A percentile compares a stretch with the other conserved stretches of the same genome.
These are phyloP conservation scores for Chalciporus pseudorubinellus DNA, from an alignment of 768 basidiomycete genomes.

Conservation along the genomic window DNA sequence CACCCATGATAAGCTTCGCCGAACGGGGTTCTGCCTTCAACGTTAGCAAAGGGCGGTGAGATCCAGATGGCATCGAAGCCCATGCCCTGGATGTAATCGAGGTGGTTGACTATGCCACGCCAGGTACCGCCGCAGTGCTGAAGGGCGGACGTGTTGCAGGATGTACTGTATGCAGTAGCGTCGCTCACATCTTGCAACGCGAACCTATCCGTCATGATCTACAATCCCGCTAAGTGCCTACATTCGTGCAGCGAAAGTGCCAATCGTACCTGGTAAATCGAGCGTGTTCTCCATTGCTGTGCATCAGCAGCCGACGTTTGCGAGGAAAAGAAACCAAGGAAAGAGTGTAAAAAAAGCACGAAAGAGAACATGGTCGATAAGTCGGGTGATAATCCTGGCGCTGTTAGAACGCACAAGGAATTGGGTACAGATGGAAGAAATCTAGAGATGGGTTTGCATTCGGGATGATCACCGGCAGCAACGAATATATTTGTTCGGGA, in stretches of 20 bases:
- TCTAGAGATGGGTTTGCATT: constrained; percentile 7
- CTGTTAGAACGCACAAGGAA: constrained; percentile 1
- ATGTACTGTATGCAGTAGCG: constrained; percentile 27
- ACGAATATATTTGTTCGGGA: constrained; percentile 5
- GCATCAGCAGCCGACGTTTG: constrained; percentile 37
- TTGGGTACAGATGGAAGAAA: background rate
- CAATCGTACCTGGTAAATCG: constrained; percentile 50
- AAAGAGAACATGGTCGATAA: constrained; percentile 8
- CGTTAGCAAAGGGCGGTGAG: constrained; percentile 50
- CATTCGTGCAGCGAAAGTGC: background rate
- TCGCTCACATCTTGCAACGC: constrained; percentile 43
- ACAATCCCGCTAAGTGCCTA: background rate
- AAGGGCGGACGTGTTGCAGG: constrained; percentile 46
- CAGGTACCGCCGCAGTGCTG: constrained; percentile 60
- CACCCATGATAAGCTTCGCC: constrained; percentile 60
- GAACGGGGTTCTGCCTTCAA: constrained; percentile 46
- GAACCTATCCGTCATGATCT: constrained; percentile 61
- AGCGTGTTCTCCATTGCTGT: constrained; percentile 48
- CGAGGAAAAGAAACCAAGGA: constrained; percentile 4
- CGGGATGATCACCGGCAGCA: background rate
- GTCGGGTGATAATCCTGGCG: background rate
- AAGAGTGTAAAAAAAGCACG: constrained; percentile 9
- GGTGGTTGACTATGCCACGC: constrained; percentile 47
- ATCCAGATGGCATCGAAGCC: constrained; percentile 63
- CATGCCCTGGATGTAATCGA: constrained; percentile 64